phyloP scores from a whole-genome alignment of 345 rosid species.

The thale cress (Arabidopsis thaliana) region TAIR10.1 NC_003076.8:20999001-20999500 shows the following conservation, averaged over 20 bases:
- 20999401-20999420: slow-evolving; percentile 78
- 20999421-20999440: slow-evolving; percentile 68
- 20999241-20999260: slow-evolving; percentile 77
- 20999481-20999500: slow-evolving; percentile 90
- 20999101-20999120: slow-evolving; percentile 95
- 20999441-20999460: slow-evolving; percentile 69
- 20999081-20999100: slow-evolving; percentile 82
- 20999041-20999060: slow-evolving; percentile 63
- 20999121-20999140: slow-evolving; percentile 94
- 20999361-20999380: slow-evolving; percentile 77
- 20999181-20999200: slow-evolving; percentile 92
- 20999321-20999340: slow-evolving; percentile 63
- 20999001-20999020: slow-evolving; percentile 43
- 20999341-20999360: slow-evolving; percentile 62
- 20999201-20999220: slow-evolving; percentile 65
- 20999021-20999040: slow-evolving; percentile 56
- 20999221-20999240: slow-evolving; percentile 91
- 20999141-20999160: slow-evolving; percentile 81
- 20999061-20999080: slow-evolving; percentile 65
- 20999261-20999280: slow-evolving; percentile 62
- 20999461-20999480: slow-evolving; percentile 79
- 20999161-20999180: slow-evolving; percentile 71
- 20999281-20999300: slow-evolving; percentile 69
- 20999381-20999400: slow-evolving; percentile 75
- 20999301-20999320: slow-evolving; percentile 49